A percentile compares a stretch with the other conserved stretches of the same genome.
Evolutionary conservation across 1,139 yeast genomes (phyloP).

Genomic region (Saccharomyces hybrid): DNA sequence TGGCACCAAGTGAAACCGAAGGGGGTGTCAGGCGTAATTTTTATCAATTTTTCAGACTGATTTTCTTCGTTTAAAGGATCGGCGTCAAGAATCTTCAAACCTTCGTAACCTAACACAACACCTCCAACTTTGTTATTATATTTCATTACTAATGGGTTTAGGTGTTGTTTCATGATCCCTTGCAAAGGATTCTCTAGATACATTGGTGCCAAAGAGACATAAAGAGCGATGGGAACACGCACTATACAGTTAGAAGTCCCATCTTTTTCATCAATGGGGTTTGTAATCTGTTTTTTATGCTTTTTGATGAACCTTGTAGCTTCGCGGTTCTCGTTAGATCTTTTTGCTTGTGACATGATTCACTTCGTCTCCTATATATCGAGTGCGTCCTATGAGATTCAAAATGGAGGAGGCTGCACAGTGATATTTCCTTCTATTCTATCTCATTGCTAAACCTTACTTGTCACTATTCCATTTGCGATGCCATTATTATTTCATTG

Average conservation of each 20-base stretch:
- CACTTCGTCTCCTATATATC: background rate
- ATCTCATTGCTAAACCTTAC: background rate
- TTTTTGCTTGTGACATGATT: conserved; percentile 17
- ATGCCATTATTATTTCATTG: background rate
- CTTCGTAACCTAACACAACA: conserved; percentile 71
- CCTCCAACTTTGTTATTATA: conserved; percentile 70
- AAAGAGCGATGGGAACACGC: conserved; percentile 52
- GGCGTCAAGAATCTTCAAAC: conserved; percentile 43
- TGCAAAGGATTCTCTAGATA: conserved; percentile 58
- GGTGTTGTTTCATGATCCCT: conserved; percentile 79
- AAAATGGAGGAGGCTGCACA: background rate
- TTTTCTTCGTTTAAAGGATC: conserved; percentile 29
- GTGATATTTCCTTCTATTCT: background rate
- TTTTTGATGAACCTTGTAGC: conserved; percentile 24
- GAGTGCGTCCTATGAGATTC: background rate
- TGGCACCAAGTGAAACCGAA: conserved; percentile 81
- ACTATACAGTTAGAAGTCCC: conserved; percentile 30
- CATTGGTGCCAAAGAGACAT: conserved; percentile 81
- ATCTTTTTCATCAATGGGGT: conserved; percentile 25
- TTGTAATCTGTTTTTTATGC: conserved; percentile 23
- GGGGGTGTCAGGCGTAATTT: conserved; percentile 73
- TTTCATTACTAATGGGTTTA: conserved; percentile 83
- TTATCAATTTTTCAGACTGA: conserved; percentile 44
- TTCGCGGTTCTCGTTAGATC: conserved; percentile 18
- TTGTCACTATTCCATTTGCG: background rate